These are phyloP conservation scores for Galerina marginata DNA, from an alignment of 768 basidiomycete genomes.

Conservation along the genomic window DNA sequence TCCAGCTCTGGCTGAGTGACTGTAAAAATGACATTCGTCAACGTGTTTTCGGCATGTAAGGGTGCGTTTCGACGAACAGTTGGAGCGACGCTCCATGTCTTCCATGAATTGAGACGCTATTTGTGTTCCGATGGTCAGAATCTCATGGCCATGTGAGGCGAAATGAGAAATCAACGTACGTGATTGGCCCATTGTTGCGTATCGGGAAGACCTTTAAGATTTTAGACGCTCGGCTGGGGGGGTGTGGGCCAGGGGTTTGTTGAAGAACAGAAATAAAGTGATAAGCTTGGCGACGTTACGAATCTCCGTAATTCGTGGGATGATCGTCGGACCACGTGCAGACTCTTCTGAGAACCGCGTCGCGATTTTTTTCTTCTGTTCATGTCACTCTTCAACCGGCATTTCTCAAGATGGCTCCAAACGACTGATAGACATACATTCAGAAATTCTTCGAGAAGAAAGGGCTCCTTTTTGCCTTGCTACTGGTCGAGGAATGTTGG, in stretches of 20 bases:
- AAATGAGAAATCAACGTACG: conserved; percentile 49
- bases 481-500: conserved; percentile 5
- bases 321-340: conserved; percentile 9
- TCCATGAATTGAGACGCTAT: conserved; percentile 94
- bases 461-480: neutral
- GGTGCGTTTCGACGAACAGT: conserved; percentile 71
- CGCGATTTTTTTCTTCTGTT: neutral
- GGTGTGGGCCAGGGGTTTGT: neutral
- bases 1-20: conserved; percentile 96
- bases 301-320: neutral
- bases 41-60: conserved; percentile 17
- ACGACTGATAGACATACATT: conserved; percentile 1
- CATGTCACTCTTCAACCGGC: conserved; percentile 12
- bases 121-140: conserved; percentile 8
- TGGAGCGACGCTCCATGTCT: conserved; percentile 96
- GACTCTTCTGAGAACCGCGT: neutral
- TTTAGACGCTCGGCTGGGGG: neutral
- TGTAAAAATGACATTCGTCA: conserved; percentile 35
- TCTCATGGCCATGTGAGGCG: neutral
- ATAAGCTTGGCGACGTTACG: conserved; percentile 2
- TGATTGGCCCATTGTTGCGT: conserved; percentile 75
- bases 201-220: conserved; percentile 1
- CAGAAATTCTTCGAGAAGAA: neutral
- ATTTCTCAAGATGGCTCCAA: conserved; percentile 8
- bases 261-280: conserved; percentile 9